Conservation (phyloP, 1,139 yeast genomes). For the Saccharomyces hybrid region DNA sequence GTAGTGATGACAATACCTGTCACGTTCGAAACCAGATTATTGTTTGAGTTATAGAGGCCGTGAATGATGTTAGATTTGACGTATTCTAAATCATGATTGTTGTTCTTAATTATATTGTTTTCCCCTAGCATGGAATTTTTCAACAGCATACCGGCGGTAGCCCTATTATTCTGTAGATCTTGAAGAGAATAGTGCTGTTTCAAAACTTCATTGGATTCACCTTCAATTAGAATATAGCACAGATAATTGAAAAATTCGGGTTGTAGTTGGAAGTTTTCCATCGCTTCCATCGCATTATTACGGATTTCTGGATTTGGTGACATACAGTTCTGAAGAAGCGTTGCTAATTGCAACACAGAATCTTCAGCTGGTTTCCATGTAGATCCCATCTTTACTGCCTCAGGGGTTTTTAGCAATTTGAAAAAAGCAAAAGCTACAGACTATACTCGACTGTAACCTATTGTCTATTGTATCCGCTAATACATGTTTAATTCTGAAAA, state of each 20-base stretch:
- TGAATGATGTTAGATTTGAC: constrained; percentile 55
- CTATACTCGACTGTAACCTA: background rate
- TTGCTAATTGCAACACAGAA: constrained; percentile 54
- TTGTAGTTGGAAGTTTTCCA: constrained; percentile 58
- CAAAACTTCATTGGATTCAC: constrained; percentile 39
- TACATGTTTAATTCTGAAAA: background rate
- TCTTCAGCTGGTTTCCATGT: constrained; percentile 58
- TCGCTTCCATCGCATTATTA: constrained; percentile 55
- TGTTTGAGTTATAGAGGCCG: constrained; percentile 54
- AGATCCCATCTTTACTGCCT: constrained; percentile 11
- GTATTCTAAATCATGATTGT: constrained; percentile 35
- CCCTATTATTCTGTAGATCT: constrained; percentile 49
- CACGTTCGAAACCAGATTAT: constrained; percentile 66
- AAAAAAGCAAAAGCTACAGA: background rate
- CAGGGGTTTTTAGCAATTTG: background rate
- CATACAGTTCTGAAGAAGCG: constrained; percentile 59
- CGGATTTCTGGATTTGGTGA: constrained; percentile 51
- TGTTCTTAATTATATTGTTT: constrained; percentile 27
- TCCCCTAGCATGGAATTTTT: constrained; percentile 56
- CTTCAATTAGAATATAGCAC: constrained; percentile 57
- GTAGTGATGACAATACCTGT: constrained; percentile 89
- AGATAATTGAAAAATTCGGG: constrained; percentile 78
- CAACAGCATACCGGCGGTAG: constrained; percentile 81
- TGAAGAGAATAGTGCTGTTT: constrained; percentile 14
- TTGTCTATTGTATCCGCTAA: background rate